Evolutionary conservation across 2,329 filamentous ascomycete species (phyloP).

Genomic region (Trichoderma brevicompactum): DNA sequence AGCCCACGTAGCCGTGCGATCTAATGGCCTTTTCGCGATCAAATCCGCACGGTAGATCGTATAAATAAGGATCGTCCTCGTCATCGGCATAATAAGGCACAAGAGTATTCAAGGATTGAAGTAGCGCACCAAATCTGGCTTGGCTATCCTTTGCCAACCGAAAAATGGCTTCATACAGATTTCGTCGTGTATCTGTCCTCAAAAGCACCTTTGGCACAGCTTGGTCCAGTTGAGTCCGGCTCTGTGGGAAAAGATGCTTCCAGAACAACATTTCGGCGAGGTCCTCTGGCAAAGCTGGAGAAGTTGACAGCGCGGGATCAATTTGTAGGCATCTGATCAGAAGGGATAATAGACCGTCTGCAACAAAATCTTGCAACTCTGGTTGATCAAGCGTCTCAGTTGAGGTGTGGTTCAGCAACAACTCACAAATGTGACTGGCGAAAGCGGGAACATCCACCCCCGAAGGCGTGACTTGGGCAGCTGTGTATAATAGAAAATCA

Average conservation of each 20-base stretch:
- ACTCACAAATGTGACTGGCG: conserved; percentile 38
- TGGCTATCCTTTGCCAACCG: conserved; percentile 57
- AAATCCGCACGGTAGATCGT: conserved; percentile 64
- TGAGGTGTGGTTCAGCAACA: conserved; percentile 47
- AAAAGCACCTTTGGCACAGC: conserved; percentile 52
- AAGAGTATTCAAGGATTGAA: conserved; percentile 47
- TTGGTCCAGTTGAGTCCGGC: conserved; percentile 39
- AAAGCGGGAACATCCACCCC: conserved; percentile 40
- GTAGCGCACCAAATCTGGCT: conserved; percentile 53
- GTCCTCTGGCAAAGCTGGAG: conserved; percentile 36
- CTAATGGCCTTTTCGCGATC: conserved; percentile 72
- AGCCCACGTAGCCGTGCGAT: conserved; percentile 78
- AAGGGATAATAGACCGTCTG: conserved; percentile 39
- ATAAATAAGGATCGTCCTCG: conserved; percentile 59
- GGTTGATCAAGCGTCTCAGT: conserved; percentile 46
- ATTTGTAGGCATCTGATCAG: conserved; percentile 41
- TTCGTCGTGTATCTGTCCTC: conserved; percentile 58
- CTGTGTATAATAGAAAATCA: conserved; percentile 46
- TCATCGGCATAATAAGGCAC: conserved; percentile 47
- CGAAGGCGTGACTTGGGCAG: conserved; percentile 37
- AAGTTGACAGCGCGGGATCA: conserved; percentile 36
- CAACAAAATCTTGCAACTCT: conserved; percentile 38
- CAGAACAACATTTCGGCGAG: conserved; percentile 57
- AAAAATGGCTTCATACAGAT: conserved; percentile 65
- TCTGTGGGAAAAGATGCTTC: conserved; percentile 67